Evolutionary conservation across 306 rosid species (phyloP), one percentile per base, ranked within the genome.

Genomic region (Lathyrus sativus): DNA sequence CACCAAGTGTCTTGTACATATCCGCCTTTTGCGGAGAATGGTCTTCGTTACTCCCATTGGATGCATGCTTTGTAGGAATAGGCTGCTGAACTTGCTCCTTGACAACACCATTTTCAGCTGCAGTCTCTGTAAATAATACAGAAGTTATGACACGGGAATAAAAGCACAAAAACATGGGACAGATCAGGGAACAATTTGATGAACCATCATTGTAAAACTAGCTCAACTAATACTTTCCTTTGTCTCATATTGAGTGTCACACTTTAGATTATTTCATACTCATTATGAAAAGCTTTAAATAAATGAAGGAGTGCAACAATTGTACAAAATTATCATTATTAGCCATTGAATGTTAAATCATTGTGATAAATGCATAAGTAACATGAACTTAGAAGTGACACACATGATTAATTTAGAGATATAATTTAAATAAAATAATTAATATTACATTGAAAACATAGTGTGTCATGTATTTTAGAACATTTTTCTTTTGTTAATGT

Each of bases 1-100:
- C 99, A 29, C 89, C 84, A 31, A 90, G 83, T 14, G 97, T 93
- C 91, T 74, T 90, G 57, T 83, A 88, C 22, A 76, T 74, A 58
- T 83, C 93, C 14, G 72, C 83, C 67, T 93, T 87, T 62, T 78
- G 85, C 69, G 60, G 62, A 74, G 87, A 57, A 62, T 84, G 89
- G 51, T 90, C 96, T 56, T 83, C 96, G 7, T 78, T 83, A 35
- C 41, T 77, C 41, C 95, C 97, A 35, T 85, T 90, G 4, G 82
- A 61, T 53, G 78, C 81, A 70, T 67, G 85, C 71, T 88, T 82
- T 38, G 66, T 78, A 68, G 78, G 67, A 65, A 33, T 26, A 45
- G 73, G 57, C 81, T 79, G 87, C 81, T 80, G 87, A 78, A n/a
- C 75, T 22, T 60, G 72, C 63, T 81, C 96, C 83, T 78, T 79